Evolutionary conservation across 208 protist species (phyloP).

Genomic region (Trypanosoma melophagium): DNA sequence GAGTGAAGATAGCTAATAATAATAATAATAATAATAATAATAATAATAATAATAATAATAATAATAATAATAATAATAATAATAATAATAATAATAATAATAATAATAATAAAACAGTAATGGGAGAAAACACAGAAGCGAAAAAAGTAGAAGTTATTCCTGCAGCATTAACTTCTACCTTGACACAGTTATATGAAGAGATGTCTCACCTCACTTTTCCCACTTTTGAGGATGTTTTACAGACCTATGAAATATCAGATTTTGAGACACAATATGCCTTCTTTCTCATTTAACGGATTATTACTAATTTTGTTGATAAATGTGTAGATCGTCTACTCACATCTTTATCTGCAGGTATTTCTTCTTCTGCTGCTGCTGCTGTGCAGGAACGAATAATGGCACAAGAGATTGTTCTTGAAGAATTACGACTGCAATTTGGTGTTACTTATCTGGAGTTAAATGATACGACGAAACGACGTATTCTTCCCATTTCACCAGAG

Average conservation of each 20-base stretch:
- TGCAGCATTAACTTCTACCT: background rate
- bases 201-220: conserved; percentile 1
- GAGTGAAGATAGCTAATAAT: too few species aligned
- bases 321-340: conserved; percentile 1
- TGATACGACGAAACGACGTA: conserved; percentile 4
- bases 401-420: conserved; percentile 13
- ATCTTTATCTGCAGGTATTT: background rate
- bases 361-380: background rate
- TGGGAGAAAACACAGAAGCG: background rate
- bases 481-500: conserved; percentile 1
- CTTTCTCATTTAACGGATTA: conserved; percentile 15
- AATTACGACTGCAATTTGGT: conserved; percentile 15
- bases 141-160: background rate
- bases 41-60: too few species aligned
- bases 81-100: background rate
- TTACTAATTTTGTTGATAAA: background rate
- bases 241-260: background rate
- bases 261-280: conserved; percentile 23
- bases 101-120: background rate
- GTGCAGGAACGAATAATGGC: conserved; percentile 16
- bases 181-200: conserved; percentile 3
- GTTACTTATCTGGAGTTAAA: conserved; percentile 10
- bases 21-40: background rate
- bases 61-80: too few species aligned
- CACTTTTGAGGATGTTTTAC: conserved; percentile 11